phyloP scores from a whole-genome alignment of 331 rosid species.

The Phaseolus coccineus region DNA sequence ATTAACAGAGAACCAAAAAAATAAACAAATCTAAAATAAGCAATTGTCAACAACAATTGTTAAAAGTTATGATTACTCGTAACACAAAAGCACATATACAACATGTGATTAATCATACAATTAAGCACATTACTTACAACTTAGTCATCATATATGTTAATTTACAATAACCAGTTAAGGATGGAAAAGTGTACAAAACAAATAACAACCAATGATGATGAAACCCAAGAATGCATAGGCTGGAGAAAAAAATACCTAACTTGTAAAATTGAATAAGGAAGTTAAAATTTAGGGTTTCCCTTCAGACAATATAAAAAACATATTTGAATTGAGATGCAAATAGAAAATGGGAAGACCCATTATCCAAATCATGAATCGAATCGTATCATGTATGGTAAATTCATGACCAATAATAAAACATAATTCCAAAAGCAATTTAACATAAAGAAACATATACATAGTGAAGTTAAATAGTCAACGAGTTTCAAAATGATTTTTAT shows the following conservation, averaged over 20 bases:
- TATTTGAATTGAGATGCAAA: too few relatives aligned
- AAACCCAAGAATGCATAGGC: neutral
- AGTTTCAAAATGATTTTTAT: too few relatives aligned
- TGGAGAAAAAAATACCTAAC: neutral
- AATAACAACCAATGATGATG: neutral
- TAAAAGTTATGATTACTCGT: neutral
- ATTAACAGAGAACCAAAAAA: constrained; percentile 32
- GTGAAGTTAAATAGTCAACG: too few relatives aligned
- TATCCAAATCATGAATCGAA: too few relatives aligned
- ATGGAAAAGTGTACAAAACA: neutral
- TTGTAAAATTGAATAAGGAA: neutral
- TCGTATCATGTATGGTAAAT: too few relatives aligned
- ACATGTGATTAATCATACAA: neutral
- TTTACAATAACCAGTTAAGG: constrained; percentile 17
- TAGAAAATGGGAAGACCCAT: too few relatives aligned
- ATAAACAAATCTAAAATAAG: neutral
- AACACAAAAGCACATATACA: neutral
- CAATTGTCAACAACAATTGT: neutral
- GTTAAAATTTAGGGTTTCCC: neutral
- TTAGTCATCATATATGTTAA: constrained; percentile 17
- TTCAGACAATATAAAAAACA: neutral
- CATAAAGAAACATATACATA: too few relatives aligned
- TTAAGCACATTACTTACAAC: constrained; percentile 19
- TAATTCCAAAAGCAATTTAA: too few relatives aligned
- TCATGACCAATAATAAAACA: too few relatives aligned